Evolutionary conservation across 2,329 filamentous ascomycete genomes (phyloP).

Genomic region (Aspergillus piperis): DNA sequence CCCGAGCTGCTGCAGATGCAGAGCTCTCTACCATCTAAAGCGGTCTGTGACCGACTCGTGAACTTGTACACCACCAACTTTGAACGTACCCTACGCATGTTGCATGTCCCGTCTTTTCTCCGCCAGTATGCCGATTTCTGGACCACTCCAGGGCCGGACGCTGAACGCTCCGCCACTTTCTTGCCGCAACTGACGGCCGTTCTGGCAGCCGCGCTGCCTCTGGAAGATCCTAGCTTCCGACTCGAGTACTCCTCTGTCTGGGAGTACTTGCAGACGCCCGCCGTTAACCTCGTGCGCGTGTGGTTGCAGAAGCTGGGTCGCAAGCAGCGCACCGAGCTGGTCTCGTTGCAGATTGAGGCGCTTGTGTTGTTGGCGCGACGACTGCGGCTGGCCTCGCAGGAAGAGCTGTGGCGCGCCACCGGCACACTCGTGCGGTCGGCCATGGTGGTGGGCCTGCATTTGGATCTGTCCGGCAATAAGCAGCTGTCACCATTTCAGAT

Average conservation of each 20-base stretch:
- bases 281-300: conserved; percentile 11
- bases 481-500: conserved; percentile 38
- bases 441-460: conserved; percentile 46
- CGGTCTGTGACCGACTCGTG: conserved; percentile 22
- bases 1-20: conserved; percentile 18
- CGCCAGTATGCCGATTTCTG: conserved; percentile 21
- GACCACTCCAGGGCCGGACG: conserved; percentile 9
- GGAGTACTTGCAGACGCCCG: conserved; percentile 21
- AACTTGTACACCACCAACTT: conserved; percentile 21
- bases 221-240: conserved; percentile 5
- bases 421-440: conserved; percentile 34
- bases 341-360: conserved; percentile 21
- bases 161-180: conserved; percentile 13
- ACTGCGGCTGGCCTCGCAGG: conserved; percentile 14
- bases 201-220: conserved; percentile 9
- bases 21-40: conserved; percentile 16
- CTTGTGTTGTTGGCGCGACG: conserved; percentile 19
- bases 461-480: conserved; percentile 36
- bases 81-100: conserved; percentile 21
- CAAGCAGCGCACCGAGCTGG: conserved; percentile 23
- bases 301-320: conserved; percentile 24
- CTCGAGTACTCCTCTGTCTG: conserved; percentile 12
- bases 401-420: conserved; percentile 49
- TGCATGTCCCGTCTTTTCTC: conserved; percentile 25
- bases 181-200: conserved; percentile 23